phyloP scores from a whole-genome alignment of 169 alveolate species.

The Plasmodium berghei region DNA sequence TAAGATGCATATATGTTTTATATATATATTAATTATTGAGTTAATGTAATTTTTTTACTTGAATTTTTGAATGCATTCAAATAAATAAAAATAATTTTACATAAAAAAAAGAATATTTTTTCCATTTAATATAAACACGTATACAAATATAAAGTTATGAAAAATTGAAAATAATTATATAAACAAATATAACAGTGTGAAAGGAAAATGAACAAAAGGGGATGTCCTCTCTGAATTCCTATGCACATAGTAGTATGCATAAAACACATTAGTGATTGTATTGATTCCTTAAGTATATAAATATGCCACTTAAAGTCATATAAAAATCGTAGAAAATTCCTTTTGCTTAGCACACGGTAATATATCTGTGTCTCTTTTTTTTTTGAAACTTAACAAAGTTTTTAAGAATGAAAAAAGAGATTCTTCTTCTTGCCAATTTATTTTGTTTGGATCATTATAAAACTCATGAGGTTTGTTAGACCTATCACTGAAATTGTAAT shows the following conservation, averaged over 20 bases:
- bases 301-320: neutral
- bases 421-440: slow-evolving; percentile 37
- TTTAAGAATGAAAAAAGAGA: slow-evolving; percentile 60
- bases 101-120: no score
- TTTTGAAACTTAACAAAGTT: slow-evolving; percentile 64
- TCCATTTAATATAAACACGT: no score
- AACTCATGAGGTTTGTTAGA: slow-evolving; percentile 20
- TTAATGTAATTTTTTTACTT: neutral
- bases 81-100: no score
- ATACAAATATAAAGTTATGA: neutral
- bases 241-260: no score
- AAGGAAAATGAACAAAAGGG: neutral
- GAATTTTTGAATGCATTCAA: no score
- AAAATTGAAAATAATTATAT: neutral
- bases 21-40: neutral
- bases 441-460: slow-evolving; percentile 61
- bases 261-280: no score
- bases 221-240: no score
- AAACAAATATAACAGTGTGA: neutral
- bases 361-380: slow-evolving; percentile 36
- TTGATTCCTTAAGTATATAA: no score
- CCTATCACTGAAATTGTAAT: slow-evolving; percentile 25
- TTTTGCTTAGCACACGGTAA: slow-evolving; percentile 15
- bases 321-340: slow-evolving; percentile 25
- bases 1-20: neutral